Base-by-base conservation (phyloP, 1,139 yeast genomes). In the Kodamaea arcana region DNA sequence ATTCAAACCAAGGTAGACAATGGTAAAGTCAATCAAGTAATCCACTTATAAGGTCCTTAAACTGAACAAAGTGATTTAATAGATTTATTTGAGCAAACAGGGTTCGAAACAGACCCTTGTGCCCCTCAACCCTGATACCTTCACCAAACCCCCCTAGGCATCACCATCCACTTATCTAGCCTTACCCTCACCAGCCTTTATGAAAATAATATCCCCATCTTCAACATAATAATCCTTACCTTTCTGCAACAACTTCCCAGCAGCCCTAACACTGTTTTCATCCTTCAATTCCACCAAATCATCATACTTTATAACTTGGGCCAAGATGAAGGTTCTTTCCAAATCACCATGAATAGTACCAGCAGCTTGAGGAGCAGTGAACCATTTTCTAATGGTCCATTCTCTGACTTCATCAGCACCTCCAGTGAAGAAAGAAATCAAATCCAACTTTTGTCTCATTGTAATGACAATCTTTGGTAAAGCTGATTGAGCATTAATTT, bases 171-270 rank as follows among this genome's bases (percentile, higher is more conserved):
- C 22, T 63, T 69, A 69, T 59, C 75, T 71, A 41, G 73, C 75
- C 75, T 90, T 90, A 69, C 97, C 97, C 41, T 95, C 95, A 62
- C 94, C 97, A 44, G 97, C 88, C 74, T 94, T 84, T 74, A 90
- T 85, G 70, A 83, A 90, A 51, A 90, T 81, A 53, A 92, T 75
- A 61, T 90, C 97, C 61, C 97, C 75, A 50, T 69, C 75, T 61
- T 82, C 90, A 45, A 94, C 96, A 45, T 79, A 92, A 59, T 94
- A 92, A 49, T 90, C 97, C 67, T 92, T 94, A 75, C 99, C 99
- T 80, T 92, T 92, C 59, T 77, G 85, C 63, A 78, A 65, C 57
- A 92, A 78, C 68, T 92, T 92, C 68, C 98, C 98, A 42, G 90
- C 90, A 40, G 97, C 83, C 67, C 83, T 84, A 53, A 90, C 95